Percentiles rank a stretch among this genome's conserved stretches.
Conservation (phyloP, 768 basidiomycete species). For the Dacryopinax spathularia region DNA sequence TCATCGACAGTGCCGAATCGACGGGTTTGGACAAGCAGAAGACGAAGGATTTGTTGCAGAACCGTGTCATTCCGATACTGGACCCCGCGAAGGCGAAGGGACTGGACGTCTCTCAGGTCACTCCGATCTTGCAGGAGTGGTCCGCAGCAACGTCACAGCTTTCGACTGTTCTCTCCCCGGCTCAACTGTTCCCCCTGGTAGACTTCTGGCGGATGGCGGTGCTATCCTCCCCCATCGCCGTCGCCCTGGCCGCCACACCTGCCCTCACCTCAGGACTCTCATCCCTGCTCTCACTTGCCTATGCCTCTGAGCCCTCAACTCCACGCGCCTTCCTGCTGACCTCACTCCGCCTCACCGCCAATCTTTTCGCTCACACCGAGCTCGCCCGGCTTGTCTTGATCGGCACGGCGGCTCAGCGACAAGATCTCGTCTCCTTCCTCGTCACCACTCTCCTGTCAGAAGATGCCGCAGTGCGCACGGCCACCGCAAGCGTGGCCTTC, state of each 20-base stretch:
- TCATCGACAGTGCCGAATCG: constrained; percentile 37
- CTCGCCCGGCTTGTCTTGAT: constrained; percentile 31
- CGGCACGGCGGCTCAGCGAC: constrained; percentile 13
- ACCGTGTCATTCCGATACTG: constrained; percentile 46
- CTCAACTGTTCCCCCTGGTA: constrained; percentile 60
- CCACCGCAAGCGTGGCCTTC: constrained; percentile 72
- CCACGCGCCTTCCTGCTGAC: constrained; percentile 50
- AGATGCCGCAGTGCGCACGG: constrained; percentile 54
- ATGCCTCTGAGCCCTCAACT: background rate
- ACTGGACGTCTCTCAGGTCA: background rate
- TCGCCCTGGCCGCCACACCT: constrained; percentile 5
- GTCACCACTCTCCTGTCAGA: constrained; percentile 54
- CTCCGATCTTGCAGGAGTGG: constrained; percentile 19
- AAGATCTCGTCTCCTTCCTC: constrained; percentile 37
- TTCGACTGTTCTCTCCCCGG: constrained; percentile 32
- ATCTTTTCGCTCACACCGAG: constrained; percentile 39
- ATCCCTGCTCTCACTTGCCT: background rate
- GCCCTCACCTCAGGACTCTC: constrained; percentile 16
- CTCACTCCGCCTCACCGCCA: constrained; percentile 51
- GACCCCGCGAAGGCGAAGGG: constrained; percentile 20
- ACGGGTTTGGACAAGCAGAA: constrained; percentile 21
- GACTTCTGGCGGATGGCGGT: constrained; percentile 73
- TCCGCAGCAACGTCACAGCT: constrained; percentile 29
- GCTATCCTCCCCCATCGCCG: constrained; percentile 31
- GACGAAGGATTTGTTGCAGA: constrained; percentile 34